Conservation (phyloP, 495 filamentous ascomycete species). For the Schizothecium vesticola region DNA sequence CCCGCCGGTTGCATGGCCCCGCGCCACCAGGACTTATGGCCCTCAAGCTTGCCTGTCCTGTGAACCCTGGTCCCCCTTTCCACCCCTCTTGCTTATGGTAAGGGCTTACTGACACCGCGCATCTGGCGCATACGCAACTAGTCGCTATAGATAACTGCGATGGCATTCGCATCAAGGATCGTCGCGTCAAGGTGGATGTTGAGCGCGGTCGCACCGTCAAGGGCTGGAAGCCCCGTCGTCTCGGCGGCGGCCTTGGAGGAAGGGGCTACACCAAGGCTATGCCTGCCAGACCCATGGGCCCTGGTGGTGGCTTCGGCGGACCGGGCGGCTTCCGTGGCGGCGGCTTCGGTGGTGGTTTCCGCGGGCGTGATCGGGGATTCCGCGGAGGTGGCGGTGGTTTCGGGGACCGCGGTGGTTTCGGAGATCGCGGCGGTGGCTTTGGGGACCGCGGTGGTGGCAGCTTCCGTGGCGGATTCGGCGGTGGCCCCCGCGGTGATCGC, state of each 20-base stretch:
- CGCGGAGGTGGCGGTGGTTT: conserved; percentile 50
- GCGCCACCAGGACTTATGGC: conserved; percentile 40
- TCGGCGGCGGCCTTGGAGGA: conserved; percentile 88
- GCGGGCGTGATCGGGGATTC: conserved; percentile 53
- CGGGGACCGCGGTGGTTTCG: conserved; percentile 46
- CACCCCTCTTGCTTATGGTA: conserved; percentile 38
- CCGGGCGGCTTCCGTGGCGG: conserved; percentile 54
- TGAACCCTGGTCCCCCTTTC: conserved; percentile 16
- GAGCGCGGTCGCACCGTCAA: conserved; percentile 93
- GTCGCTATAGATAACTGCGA: conserved; percentile 61
- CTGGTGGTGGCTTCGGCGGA: conserved; percentile 64
- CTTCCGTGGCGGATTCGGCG: conserved; percentile 4
- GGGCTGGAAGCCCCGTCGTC: conserved; percentile 88
- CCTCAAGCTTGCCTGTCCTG: conserved; percentile 54
- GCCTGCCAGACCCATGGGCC: conserved; percentile 67
- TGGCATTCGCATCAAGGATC: conserved; percentile 86
- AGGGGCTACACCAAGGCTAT: conserved; percentile 86
- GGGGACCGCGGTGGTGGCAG: background rate
- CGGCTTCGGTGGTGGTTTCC: conserved; percentile 53
- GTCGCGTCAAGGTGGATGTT: conserved; percentile 89
- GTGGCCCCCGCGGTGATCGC: conserved; percentile 11
- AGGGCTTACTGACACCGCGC: conserved; percentile 54
- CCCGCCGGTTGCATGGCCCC: conserved; percentile 8
- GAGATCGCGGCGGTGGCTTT: conserved; percentile 37
- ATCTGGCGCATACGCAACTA: conserved; percentile 48